Conservation (phyloP, 768 basidiomycete species). For the Hygrocybe coccinea region DNA sequence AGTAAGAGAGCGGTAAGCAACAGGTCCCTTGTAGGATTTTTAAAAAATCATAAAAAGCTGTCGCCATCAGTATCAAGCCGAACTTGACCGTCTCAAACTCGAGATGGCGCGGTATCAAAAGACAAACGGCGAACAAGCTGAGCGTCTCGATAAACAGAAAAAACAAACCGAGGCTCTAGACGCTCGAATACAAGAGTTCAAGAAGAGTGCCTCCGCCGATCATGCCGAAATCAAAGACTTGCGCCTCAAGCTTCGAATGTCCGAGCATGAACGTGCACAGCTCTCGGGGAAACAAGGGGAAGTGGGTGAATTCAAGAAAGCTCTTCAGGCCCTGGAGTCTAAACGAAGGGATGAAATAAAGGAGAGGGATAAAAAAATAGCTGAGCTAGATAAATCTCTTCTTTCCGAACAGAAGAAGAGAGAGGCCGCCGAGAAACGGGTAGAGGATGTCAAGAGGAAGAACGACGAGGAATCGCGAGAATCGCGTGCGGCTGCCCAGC, state of each 20-base stretch:
- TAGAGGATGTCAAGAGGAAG: conserved; percentile 41
- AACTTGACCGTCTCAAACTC: conserved; percentile 54
- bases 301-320: conserved; percentile 45
- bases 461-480: conserved; percentile 38
- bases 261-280: conserved; percentile 55
- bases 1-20: conserved; percentile 55
- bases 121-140: conserved; percentile 43
- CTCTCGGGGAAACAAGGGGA: conserved; percentile 50
- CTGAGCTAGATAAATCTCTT: conserved; percentile 52
- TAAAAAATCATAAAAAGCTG: conserved; percentile 4
- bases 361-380: conserved; percentile 49
- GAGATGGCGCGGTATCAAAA: conserved; percentile 52
- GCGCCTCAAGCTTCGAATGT: conserved; percentile 49
- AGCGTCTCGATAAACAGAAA: conserved; percentile 57
- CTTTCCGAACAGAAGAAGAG: conserved; percentile 47
- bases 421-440: conserved; percentile 42
- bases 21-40: conserved; percentile 14
- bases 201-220: conserved; percentile 43
- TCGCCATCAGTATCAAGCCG: conserved; percentile 48
- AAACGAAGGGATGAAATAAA: conserved; percentile 51
- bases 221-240: conserved; percentile 62
- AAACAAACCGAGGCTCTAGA: conserved; percentile 58
- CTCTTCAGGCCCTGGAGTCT: conserved; percentile 44
- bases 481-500: conserved; percentile 29
- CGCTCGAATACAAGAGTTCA: conserved; percentile 56